These are phyloP conservation scores for Pseudogymnoascus sp. DNA, from an alignment of 2,329 filamentous ascomycete species.

Conservation along the genomic window DNA sequence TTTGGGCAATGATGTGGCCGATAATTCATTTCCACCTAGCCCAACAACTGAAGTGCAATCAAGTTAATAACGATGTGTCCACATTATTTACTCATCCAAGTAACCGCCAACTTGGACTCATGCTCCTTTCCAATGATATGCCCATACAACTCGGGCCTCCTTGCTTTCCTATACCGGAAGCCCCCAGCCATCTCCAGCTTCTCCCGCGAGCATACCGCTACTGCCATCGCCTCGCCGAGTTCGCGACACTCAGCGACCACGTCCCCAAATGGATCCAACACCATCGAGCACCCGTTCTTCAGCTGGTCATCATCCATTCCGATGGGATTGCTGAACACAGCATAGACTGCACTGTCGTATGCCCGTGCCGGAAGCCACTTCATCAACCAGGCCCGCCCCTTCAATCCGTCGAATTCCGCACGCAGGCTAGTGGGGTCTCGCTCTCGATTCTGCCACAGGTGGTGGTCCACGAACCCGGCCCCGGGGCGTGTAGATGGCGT, in stretches of 20 bases:
- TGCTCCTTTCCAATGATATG: constrained; percentile 12
- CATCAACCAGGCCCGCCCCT: constrained; percentile 16
- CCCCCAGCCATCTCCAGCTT: constrained; percentile 12
- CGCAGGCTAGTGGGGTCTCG: constrained; percentile 12
- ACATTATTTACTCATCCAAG: constrained; percentile 13
- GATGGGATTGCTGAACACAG: constrained; percentile 16
- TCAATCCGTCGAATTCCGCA: constrained; percentile 15
- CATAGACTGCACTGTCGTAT: constrained; percentile 16
- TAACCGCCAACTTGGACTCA: constrained; percentile 10
- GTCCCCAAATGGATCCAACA: constrained; percentile 15
- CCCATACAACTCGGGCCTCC: constrained; percentile 14
- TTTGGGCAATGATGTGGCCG: background rate
- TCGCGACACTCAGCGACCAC: constrained; percentile 13
- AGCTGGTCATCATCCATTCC: constrained; percentile 14
- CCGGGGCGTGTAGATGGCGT: constrained; percentile 14
- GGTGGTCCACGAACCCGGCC: constrained; percentile 13
- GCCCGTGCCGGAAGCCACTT: constrained; percentile 17
- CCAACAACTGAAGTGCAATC: background rate
- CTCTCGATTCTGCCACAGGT: constrained; percentile 12
- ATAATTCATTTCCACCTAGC: background rate
- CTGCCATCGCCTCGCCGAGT: constrained; percentile 12
- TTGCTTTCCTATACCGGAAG: constrained; percentile 11
- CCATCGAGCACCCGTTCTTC: constrained; percentile 16
- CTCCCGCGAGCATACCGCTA: constrained; percentile 9
- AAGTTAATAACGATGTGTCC: background rate